A percentile compares a stretch with the other conserved stretches of the same genome.
Evolutionary conservation across 768 basidiomycete genomes (phyloP).

Genomic region (Boletus coccyginus): DNA sequence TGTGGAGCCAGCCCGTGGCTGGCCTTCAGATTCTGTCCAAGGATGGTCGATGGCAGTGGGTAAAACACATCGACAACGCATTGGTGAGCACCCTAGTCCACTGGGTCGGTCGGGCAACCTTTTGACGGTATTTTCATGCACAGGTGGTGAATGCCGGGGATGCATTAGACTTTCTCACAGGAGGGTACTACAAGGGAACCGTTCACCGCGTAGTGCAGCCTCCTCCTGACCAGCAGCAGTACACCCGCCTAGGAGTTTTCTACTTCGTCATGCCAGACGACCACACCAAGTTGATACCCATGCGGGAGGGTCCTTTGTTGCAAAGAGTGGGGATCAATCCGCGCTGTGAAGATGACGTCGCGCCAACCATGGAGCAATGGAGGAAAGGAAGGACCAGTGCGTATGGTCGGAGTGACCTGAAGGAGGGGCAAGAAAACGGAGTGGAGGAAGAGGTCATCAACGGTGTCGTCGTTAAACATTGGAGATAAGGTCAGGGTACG

Average conservation of each 20-base stretch:
- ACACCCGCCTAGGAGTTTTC: slow-evolving; percentile 54
- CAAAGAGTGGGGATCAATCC: slow-evolving; percentile 41
- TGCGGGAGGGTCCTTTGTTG: slow-evolving; percentile 46
- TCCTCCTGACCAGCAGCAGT: slow-evolving; percentile 48
- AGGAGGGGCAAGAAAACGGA: no score
- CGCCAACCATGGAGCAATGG: slow-evolving; percentile 46
- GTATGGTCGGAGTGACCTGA: no score
- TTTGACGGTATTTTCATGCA: neutral
- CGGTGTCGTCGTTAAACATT: no score
- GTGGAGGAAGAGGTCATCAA: no score
- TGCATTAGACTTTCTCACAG: slow-evolving; percentile 56
- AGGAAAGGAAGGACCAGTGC: no score
- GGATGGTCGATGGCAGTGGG: slow-evolving; percentile 56
- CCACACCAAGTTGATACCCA: slow-evolving; percentile 43
- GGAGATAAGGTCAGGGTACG: no score
- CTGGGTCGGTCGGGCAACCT: neutral
- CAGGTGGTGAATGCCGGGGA: slow-evolving; percentile 63
- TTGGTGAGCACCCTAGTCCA: slow-evolving; percentile 36
- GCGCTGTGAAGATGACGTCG: slow-evolving; percentile 37
- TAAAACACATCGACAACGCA: slow-evolving; percentile 56
- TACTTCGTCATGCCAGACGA: slow-evolving; percentile 58
- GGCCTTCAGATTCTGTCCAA: slow-evolving; percentile 54
- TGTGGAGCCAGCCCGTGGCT: slow-evolving; percentile 61
- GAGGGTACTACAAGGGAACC: slow-evolving; percentile 58
- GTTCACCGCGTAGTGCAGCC: slow-evolving; percentile 65